Conservation (phyloP, 805 yeast species). For the Hanseniaspora occidentalis region DNA sequence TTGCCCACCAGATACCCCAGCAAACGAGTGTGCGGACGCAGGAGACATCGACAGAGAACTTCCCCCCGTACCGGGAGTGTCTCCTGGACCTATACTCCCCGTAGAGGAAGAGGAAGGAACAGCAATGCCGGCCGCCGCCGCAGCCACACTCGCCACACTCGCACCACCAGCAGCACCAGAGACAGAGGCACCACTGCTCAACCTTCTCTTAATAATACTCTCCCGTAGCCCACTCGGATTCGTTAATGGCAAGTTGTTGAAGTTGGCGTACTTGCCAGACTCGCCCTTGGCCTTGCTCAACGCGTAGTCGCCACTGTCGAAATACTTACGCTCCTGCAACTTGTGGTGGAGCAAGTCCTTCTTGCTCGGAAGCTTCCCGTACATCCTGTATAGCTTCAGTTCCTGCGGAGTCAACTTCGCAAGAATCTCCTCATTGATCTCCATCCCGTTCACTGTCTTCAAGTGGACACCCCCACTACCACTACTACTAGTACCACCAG, state of each 20-base stretch:
- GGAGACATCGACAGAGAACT: too few relatives aligned
- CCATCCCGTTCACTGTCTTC: neutral
- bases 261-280: constrained; percentile 12
- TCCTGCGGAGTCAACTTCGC: constrained; percentile 72
- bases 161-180: neutral
- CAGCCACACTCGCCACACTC: too few relatives aligned
- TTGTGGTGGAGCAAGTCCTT: constrained; percentile 65
- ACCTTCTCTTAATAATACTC: constrained; percentile 23
- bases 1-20: too few relatives aligned
- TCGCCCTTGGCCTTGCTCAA: constrained; percentile 51
- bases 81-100: too few relatives aligned
- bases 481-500: neutral
- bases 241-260: constrained; percentile 23
- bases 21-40: too few relatives aligned
- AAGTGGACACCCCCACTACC: neutral
- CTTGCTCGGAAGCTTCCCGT: constrained; percentile 76
- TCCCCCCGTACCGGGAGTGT: too few relatives aligned
- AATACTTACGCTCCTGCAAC: constrained; percentile 78
- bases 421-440: neutral
- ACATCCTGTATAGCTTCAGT: constrained; percentile 59
- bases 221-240: constrained; percentile 25
- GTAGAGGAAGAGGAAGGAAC: too few relatives aligned
- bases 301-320: constrained; percentile 92
- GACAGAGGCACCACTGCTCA: constrained; percentile 13
- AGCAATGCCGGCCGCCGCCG: too few relatives aligned